A percentile compares a stretch with the other conserved stretches of the same genome.
phyloP scores from a whole-genome alignment of 441 rosid genomes.

The Bruguiera hainesii region DNA sequence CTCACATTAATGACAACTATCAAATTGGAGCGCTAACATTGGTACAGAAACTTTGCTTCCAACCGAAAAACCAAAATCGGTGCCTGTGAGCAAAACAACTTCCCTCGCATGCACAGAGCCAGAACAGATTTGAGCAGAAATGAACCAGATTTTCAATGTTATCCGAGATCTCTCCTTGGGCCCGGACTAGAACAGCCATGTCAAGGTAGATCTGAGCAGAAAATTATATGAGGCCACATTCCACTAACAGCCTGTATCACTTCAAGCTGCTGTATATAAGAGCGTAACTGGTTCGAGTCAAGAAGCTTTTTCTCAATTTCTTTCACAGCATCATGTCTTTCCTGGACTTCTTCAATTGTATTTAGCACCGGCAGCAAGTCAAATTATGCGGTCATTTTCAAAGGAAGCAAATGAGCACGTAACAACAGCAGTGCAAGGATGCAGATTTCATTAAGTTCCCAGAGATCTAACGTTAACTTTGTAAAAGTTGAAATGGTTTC shows the following conservation, averaged over 20 bases:
- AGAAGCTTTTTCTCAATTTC: slow-evolving; percentile 93
- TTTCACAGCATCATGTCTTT: slow-evolving; percentile 86
- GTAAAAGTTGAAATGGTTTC: neutral
- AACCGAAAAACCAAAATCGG: too few relatives aligned
- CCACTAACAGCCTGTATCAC: neutral
- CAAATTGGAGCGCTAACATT: too few relatives aligned
- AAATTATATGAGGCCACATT: slow-evolving; percentile 9
- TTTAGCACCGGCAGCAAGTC: slow-evolving; percentile 52
- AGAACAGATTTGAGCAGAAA: too few relatives aligned
- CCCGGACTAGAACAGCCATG: slow-evolving; percentile 91
- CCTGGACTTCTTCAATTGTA: slow-evolving; percentile 88
- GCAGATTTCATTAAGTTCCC: neutral
- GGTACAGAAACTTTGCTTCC: too few relatives aligned
- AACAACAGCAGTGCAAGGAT: too few relatives aligned
- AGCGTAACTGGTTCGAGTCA: slow-evolving; percentile 73
- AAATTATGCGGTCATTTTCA: too few relatives aligned
- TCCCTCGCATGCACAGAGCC: too few relatives aligned
- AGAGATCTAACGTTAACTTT: neutral
- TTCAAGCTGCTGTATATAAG: neutral
- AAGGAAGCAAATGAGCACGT: too few relatives aligned
- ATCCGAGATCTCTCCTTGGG: slow-evolving; percentile 94
- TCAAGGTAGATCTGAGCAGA: slow-evolving; percentile 72
- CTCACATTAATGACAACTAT: too few relatives aligned
- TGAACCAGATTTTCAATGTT: slow-evolving; percentile 84
- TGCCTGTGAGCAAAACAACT: too few relatives aligned